These are phyloP conservation scores for Lasiodiplodia sp. DNA, from an alignment of 2,329 filamentous ascomycete genomes.

Conservation along the genomic window DNA sequence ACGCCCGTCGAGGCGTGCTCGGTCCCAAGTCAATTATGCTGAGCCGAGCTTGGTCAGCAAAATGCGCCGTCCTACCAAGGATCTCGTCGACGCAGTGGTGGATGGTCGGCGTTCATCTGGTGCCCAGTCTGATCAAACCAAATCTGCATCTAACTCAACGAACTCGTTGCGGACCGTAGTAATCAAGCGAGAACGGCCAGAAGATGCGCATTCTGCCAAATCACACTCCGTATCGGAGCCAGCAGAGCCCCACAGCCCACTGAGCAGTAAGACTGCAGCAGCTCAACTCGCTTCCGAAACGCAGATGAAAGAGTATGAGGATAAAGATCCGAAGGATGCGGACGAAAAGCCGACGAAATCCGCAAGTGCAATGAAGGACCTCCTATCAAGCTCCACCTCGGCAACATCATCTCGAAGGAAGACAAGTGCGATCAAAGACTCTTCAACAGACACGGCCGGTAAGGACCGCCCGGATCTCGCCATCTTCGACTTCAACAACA, in stretches of 20 bases:
- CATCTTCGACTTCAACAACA: constrained; percentile 46
- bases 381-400: constrained; percentile 39
- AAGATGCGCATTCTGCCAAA: constrained; percentile 36
- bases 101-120: constrained; percentile 30
- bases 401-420: constrained; percentile 37
- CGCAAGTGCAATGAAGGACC: constrained; percentile 43
- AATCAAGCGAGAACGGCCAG: constrained; percentile 41
- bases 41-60: constrained; percentile 57
- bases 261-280: constrained; percentile 42
- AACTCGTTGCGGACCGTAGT: constrained; percentile 29
- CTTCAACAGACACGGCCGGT: constrained; percentile 27
- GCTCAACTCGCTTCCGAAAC: constrained; percentile 30
- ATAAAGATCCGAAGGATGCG: not conserved
- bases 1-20: constrained; percentile 54
- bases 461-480: constrained; percentile 41
- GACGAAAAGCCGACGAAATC: constrained; percentile 39
- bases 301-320: constrained; percentile 34
- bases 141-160: constrained; percentile 21
- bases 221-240: constrained; percentile 33
- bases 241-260: constrained; percentile 41
- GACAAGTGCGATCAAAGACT: constrained; percentile 25
- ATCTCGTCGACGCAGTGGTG: constrained; percentile 54
- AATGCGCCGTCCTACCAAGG: constrained; percentile 57
- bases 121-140: constrained; percentile 36
- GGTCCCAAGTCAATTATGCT: constrained; percentile 57